A percentile compares a stretch with the other conserved stretches of the same genome.
These are phyloP conservation scores for Fusarium graminum DNA, from an alignment of 2,329 filamentous ascomycete genomes.

Conservation along the genomic window DNA sequence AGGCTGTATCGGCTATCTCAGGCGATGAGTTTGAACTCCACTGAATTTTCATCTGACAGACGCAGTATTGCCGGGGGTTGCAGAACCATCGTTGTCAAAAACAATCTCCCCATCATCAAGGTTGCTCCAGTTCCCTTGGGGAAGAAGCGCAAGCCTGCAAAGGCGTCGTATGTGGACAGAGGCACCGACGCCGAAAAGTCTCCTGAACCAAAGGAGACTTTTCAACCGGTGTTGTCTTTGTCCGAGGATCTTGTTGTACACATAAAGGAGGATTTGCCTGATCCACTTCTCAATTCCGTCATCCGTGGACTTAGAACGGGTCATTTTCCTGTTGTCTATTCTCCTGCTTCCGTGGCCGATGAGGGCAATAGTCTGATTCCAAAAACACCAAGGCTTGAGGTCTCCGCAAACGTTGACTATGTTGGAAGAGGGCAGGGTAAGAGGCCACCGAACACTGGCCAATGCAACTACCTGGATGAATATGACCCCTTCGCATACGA, in stretches of 20 bases:
- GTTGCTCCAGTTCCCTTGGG: slow-evolving; percentile 49
- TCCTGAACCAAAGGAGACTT: slow-evolving; percentile 41
- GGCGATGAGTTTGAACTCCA: slow-evolving; percentile 43
- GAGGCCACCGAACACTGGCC: slow-evolving; percentile 33
- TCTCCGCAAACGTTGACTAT: slow-evolving; percentile 16
- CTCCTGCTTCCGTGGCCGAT: slow-evolving; percentile 43
- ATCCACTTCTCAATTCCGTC: slow-evolving; percentile 61
- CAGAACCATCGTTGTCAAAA: slow-evolving; percentile 51
- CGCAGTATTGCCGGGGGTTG: slow-evolving; percentile 49
- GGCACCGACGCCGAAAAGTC: slow-evolving; percentile 56
- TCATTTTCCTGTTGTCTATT: slow-evolving; percentile 47
- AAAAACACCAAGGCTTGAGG: slow-evolving; percentile 47
- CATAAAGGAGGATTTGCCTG: slow-evolving; percentile 60
- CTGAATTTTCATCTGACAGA: slow-evolving; percentile 39
- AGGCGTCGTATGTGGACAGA: slow-evolving; percentile 55
- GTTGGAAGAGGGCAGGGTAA: slow-evolving; percentile 27
- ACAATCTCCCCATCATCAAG: slow-evolving; percentile 48
- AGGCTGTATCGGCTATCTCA: slow-evolving; percentile 48
- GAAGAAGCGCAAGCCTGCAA: slow-evolving; percentile 48
- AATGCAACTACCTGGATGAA: slow-evolving; percentile 50
- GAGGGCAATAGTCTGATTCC: slow-evolving; percentile 41
- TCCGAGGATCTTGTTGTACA: slow-evolving; percentile 69
- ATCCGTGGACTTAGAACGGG: slow-evolving; percentile 59
- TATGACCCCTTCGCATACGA: slow-evolving; percentile 63
- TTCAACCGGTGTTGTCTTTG: slow-evolving; percentile 64